Evolutionary conservation across 202 grass and related monocot species (phyloP).

Genomic region (Eragrostis tef): DNA sequence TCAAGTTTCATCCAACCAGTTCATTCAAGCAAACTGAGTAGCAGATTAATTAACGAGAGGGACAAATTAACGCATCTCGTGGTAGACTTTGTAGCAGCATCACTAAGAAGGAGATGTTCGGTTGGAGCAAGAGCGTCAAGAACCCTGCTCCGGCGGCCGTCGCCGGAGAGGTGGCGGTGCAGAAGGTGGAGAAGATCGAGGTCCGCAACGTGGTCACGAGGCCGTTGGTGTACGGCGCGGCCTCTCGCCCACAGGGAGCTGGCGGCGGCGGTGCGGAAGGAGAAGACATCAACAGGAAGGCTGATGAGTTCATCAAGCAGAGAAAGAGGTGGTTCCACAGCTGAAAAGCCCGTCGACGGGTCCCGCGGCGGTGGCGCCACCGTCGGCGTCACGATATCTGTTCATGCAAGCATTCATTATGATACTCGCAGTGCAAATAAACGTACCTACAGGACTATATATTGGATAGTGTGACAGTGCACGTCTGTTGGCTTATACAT

Average conservation of each 20-base stretch:
- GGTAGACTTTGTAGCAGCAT: background rate
- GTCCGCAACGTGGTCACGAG: background rate
- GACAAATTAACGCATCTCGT: background rate
- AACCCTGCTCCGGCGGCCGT: background rate
- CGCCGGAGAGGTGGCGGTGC: conserved; percentile 23
- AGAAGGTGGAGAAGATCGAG: conserved; percentile 34
- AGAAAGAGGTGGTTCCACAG: background rate
- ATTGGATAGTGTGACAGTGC: no score
- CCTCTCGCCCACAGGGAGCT: background rate
- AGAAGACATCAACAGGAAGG: background rate
- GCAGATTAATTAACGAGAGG: background rate
- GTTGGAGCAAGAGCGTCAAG: background rate
- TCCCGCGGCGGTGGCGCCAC: background rate
- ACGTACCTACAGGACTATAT: background rate
- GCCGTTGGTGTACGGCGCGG: background rate
- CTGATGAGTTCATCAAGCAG: background rate
- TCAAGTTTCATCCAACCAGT: background rate
- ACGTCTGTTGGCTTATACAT: no score
- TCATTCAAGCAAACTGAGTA: background rate
- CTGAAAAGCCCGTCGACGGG: background rate
- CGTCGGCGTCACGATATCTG: no score
- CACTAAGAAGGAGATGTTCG: background rate
- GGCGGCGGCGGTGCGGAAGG: background rate
- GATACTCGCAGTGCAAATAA: background rate
- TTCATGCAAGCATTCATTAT: background rate